Evolutionary conservation across 192 early-diverging fungal genomes (phyloP), one percentile per base, ranked within the genome.

Genomic region (Spizellomyces sp.): DNA sequence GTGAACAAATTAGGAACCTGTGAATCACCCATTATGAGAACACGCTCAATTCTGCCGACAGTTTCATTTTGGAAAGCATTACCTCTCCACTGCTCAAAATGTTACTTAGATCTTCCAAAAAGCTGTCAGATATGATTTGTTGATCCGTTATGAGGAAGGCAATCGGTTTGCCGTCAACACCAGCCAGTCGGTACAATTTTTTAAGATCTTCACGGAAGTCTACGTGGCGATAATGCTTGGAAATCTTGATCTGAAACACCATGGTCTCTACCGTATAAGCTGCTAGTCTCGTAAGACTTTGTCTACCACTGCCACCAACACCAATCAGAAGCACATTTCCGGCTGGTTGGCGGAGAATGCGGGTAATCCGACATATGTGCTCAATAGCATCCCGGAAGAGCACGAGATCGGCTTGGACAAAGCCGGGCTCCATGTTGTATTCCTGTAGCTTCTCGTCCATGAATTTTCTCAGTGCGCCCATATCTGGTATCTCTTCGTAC

Each of bases 131-230:
- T 43, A 87, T 60, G 62, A 87, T 87, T 70, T 87, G 83, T 12
- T 85, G 77, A 71, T 87, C 86, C 8, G 86, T 87, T 52, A 87
- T 82, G 48, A 86, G 70, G 66, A 86, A 87, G 8, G 78, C 80
- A 2, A 79, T 87, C 1, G 83, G 82, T 58, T 87, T 87, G 17
- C 75, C 79, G 43, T 84, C 80, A 8, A 86, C 50, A 9, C 86
- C 86, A 4, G 86, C 74, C 52, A 79, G 46, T 60, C 82, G 63
- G 58, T 84, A 87, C 3, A 87, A 56, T 8, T 52, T 81, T 52
- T 87, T 87, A 36, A 87, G 64, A 58, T 87, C 86, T 69, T 87
- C 86, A 15, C 86, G 66, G 73, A 86, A 87, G 44, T 87, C 86
- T 4, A 73, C 58, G 58, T 86, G 80, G 5, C 86, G 71, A 66